Conservation (phyloP, 192 early-diverging fungal species). For the Linnemannia elongata region DNA sequence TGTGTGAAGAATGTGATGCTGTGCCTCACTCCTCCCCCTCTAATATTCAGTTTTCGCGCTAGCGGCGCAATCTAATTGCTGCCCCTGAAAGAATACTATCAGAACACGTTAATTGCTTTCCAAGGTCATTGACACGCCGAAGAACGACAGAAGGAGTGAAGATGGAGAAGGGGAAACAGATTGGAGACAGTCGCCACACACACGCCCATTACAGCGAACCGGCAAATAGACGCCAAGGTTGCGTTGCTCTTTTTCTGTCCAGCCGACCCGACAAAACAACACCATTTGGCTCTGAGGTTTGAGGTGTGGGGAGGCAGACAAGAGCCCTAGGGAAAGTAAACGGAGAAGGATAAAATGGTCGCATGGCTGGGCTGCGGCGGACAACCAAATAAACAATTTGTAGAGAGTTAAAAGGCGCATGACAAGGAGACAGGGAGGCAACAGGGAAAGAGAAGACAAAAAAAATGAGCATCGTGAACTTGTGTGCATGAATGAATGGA, state of each 20-base stretch:
- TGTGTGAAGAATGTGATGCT: constrained; percentile 1
- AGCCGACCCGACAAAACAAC: neutral
- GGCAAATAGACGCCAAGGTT: neutral
- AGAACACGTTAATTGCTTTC: neutral
- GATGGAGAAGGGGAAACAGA: neutral
- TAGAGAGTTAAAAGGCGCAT: neutral
- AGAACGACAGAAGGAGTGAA: neutral
- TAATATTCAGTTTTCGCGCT: neutral
- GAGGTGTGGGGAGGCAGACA: neutral
- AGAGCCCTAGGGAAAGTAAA: neutral
- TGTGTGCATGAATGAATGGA: neutral
- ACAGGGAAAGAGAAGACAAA: neutral
- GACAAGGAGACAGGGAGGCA: neutral
- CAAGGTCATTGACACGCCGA: neutral
- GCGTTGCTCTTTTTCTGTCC: neutral
- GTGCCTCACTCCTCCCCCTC: neutral
- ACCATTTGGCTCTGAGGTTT: neutral
- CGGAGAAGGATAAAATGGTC: neutral
- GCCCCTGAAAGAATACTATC: neutral
- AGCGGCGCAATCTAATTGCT: neutral
- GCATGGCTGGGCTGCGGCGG: neutral
- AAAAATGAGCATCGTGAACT: neutral
- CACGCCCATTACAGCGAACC: neutral
- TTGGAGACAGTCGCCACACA: neutral
- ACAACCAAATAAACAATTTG: constrained; percentile 2